phyloP scores from a whole-genome alignment of 768 basidiomycete genomes.

The Strobilomyces confusus region DNA sequence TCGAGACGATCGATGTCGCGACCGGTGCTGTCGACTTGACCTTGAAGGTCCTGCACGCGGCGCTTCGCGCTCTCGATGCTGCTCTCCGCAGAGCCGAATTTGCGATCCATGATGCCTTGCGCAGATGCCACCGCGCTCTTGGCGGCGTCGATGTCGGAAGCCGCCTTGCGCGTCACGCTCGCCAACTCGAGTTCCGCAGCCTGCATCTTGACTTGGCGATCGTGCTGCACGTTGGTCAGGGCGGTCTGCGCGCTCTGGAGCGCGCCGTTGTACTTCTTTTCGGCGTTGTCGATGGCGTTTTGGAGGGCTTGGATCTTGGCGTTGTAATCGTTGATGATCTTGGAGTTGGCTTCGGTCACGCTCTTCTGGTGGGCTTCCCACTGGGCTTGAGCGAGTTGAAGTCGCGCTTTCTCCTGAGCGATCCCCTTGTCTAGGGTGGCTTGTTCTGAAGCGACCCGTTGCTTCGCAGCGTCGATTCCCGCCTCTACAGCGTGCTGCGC shows the following conservation, averaged over 20 bases:
- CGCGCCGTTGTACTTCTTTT: not conserved
- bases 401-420: not conserved
- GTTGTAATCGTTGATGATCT: not conserved
- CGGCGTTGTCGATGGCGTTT: not conserved
- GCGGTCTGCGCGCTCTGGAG: not conserved
- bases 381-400: not conserved
- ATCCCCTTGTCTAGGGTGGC: not conserved
- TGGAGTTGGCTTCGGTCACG: not conserved
- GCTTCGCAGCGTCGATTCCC: not conserved
- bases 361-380: constrained; percentile 1
- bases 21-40: not conserved
- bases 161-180: not conserved
- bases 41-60: not conserved
- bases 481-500: not conserved
- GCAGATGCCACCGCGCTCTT: not conserved
- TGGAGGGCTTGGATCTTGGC: not conserved
- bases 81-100: constrained; percentile 3
- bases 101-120: not conserved
- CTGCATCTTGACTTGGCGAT: constrained; percentile 1
- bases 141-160: not conserved
- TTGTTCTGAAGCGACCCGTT: not conserved
- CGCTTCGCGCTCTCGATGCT: not conserved
- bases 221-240: constrained; percentile 1
- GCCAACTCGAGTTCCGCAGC: not conserved
- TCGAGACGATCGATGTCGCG: not conserved